Base-by-base conservation (phyloP, 176 grass and related monocot species). In the Hordeum marinum region DNA sequence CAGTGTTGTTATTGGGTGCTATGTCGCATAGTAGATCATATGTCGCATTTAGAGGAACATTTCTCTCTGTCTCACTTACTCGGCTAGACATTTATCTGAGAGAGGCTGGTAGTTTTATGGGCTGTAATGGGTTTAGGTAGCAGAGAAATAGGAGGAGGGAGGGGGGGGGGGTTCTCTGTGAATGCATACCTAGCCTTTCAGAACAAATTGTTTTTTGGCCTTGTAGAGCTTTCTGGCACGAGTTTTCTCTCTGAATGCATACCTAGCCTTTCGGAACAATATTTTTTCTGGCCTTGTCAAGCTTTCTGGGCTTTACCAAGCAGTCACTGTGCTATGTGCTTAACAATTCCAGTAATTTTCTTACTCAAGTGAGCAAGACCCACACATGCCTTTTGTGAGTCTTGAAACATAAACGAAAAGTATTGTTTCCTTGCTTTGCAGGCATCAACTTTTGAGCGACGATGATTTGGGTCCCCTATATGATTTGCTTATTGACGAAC, bases 401-500 rank as follows among this genome's bases (percentile, higher is more conserved):
- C 52, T 57, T 57, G 52, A 7, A 57, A 57, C 52, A 55, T 50
- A 55, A 55, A 55, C 2, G 7, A 55, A 21, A 55, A 55, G 52
- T 71, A 5, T 40, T 64, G 7, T 75, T 66, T 72, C 17, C 14
- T 52, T 69, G 52, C 83, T 76, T 89, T 91, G 71, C 92, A 98
- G 96, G 89, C 96, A 98, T 89, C 96, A 98, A 69, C 88, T 98
- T 83, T 83, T 98, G 84, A 92, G 93, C 25, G 96, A 96, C 76
- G 96, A 98, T 79, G 93, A 98, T 85, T 80, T 98, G 82, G 96
- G 96, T 21, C 96, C 96, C 23, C 86, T 98, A 10, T 95, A 98
- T 57, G 96, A 98, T 98, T 88, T 98, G 78, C 96, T 98, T 71
- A 98, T 98, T 79, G 96, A 98, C 54, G 96, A 98, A 42, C 96